These are phyloP conservation scores for Lasiodiplodia theobromae DNA, from an alignment of 2,329 filamentous ascomycete genomes.

Conservation along the genomic window DNA sequence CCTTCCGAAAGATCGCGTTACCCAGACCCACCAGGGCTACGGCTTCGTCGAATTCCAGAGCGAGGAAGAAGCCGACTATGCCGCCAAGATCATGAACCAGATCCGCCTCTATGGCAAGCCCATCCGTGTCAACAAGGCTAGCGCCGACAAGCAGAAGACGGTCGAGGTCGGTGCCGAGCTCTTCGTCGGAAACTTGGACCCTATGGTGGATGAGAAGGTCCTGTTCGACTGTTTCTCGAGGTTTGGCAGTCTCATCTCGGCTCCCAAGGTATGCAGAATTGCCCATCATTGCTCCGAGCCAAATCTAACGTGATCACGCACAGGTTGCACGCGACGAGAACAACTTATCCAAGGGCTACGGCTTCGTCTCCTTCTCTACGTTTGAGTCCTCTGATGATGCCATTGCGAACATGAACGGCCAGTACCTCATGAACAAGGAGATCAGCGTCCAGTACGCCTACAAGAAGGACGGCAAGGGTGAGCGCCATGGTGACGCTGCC, in stretches of 20 bases:
- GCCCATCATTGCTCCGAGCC: background rate
- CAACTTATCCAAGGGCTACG: slow-evolving; percentile 91
- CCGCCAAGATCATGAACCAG: slow-evolving; percentile 94
- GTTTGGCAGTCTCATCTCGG: slow-evolving; percentile 83
- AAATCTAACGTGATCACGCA: background rate
- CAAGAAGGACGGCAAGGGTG: slow-evolving; percentile 98
- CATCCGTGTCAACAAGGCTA: slow-evolving; percentile 93
- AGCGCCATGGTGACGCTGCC: slow-evolving; percentile 92
- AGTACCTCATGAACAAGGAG: slow-evolving; percentile 97
- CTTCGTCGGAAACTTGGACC: slow-evolving; percentile 94
- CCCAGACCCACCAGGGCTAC: slow-evolving; percentile 95
- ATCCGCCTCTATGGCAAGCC: slow-evolving; percentile 92
- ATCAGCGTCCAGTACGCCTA: slow-evolving; percentile 97
- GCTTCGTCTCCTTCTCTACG: slow-evolving; percentile 90
- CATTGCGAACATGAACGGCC: slow-evolving; percentile 90
- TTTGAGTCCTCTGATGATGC: slow-evolving; percentile 95
- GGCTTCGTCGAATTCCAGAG: slow-evolving; percentile 98
- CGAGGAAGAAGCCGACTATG: slow-evolving; percentile 95
- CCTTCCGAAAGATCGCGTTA: slow-evolving; percentile 96
- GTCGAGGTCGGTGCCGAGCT: slow-evolving; percentile 95
- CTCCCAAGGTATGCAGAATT: slow-evolving; percentile 74
- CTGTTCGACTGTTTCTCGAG: slow-evolving; percentile 94
- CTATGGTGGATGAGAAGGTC: slow-evolving; percentile 93
- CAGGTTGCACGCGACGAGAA: slow-evolving; percentile 82
- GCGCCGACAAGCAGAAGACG: slow-evolving; percentile 91